Base-by-base conservation (phyloP, 768 basidiomycete genomes). In the Russula brevipes region DNA sequence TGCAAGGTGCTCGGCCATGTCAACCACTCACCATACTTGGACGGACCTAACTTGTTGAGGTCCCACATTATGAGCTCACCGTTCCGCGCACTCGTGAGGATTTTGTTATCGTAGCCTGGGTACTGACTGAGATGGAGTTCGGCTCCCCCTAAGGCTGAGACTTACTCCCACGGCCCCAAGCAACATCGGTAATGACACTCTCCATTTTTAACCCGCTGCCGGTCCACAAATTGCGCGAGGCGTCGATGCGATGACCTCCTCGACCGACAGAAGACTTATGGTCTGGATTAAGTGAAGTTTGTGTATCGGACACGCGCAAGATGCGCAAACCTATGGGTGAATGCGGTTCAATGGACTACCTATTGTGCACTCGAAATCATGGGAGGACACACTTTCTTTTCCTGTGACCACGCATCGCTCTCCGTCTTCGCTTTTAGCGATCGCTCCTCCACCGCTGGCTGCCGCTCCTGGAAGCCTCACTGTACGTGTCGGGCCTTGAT, bases 11-110 rank as follows among this genome's bases (percentile, higher is more conserved):
- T 41, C n/a, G 41, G 36, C 7, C 53, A 41, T 12, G 33, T 36
- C 30, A 53, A 16, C 19, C 45, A 57, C 72, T 64, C 69, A 91
- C 89, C 89, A 68, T 83, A 88, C 75, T 91, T 91, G 46, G 82
- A 81, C 2, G 77, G 70, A 3, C 87, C 86, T 24, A 79, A 73
- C 71, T 85, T 88, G 68, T 85, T 82, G 35, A 91, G 67, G 71
- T 91, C 89, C 90, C 90, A 92, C 79, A 91, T 82, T 36, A 91
- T 87, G 42, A 92, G 80, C 57, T 91, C 90, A 1, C 90, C 90
- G 66, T 90, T 91, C 16, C 87, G 77, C 1, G 88, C 88, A 69
- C 89, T 89, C 3, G 90, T 91, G 24, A 92, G 72, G 54, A 91
- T 82, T 74, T 91, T 92, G 72, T 85, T 84, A 71, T 77, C 84